Percentiles rank a stretch among this genome's conserved stretches.
These are phyloP conservation scores for Lasiosphaeria ovina DNA, from an alignment of 495 filamentous ascomycete genomes.

Conservation along the genomic window DNA sequence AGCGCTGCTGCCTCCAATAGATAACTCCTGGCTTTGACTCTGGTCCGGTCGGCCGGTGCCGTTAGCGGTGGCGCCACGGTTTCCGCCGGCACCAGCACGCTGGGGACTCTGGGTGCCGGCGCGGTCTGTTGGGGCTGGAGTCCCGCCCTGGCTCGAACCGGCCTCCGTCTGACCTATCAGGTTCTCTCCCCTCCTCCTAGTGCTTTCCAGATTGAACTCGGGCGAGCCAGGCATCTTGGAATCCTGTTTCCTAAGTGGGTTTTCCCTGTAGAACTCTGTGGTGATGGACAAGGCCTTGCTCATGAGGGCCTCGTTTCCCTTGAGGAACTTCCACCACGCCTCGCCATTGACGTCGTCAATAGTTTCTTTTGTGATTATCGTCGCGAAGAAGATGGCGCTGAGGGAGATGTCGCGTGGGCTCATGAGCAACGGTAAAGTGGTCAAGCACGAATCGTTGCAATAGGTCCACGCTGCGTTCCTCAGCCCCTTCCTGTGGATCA, in stretches of 20 bases:
- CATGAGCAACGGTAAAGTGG: conserved; percentile 80
- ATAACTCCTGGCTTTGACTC: conserved; percentile 1
- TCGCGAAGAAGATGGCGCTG: conserved; percentile 80
- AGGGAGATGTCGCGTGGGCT: conserved; percentile 76
- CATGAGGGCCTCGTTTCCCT: conserved; percentile 60
- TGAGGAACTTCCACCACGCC: conserved; percentile 82
- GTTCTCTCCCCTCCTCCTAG: conserved; percentile 44
- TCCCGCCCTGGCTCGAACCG: conserved; percentile 24
- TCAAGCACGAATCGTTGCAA: conserved; percentile 82
- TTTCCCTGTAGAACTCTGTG: conserved; percentile 70
- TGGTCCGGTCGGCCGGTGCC: background rate
- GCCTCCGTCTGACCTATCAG: conserved; percentile 29
- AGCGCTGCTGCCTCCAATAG: conserved; percentile 1
- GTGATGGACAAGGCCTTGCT: conserved; percentile 66
- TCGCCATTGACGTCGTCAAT: conserved; percentile 76
- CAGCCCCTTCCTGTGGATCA: conserved; percentile 69
- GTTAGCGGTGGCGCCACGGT: conserved; percentile 2
- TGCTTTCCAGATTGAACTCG: conserved; percentile 45
- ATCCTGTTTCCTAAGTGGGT: conserved; percentile 52
- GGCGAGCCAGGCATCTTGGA: conserved; percentile 42
- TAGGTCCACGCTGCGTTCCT: conserved; percentile 89
- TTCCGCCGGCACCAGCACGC: background rate
- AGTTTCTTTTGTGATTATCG: conserved; percentile 61
- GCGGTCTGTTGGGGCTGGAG: conserved; percentile 26
- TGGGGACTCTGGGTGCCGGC: conserved; percentile 31